Evolutionary conservation across 331 rosid genomes (phyloP), one percentile per base, ranked within the genome.

Genomic region (Arachis monticola): DNA sequence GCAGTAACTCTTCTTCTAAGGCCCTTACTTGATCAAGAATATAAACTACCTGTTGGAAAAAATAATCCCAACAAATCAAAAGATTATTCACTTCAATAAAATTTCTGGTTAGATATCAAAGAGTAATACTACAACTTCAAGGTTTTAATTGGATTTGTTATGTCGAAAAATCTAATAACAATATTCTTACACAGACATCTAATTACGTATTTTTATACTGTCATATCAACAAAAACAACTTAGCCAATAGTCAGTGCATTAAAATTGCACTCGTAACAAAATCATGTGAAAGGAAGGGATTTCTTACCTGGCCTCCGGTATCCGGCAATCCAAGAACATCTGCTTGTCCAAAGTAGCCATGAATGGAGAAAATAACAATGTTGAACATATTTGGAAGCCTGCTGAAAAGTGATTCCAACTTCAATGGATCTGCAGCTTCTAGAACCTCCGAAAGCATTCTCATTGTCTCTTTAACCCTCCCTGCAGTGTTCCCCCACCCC

Each of bases 21-120:
- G 98, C 95, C 77, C 82, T 90, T 76, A 91, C 98, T 94, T 94
- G 98, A 80, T 94, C 98, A 80, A 94, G 95, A 87, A 94, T 94
- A 77, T 94, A 94, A 64, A 94, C 98, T 66, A 94, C 92, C 98
- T 90, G 59, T 67, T 44, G 57, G 13, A 35, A 51, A 74, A 61
- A 53, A 2, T 50, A 79, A 14, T 46, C 30, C 67, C 76, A 72
- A 53, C n/a, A 60, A 50, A 30, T 31, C 7, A 32, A 71, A 71
- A 57, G 8, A 22, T 53, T 40, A 40, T 38, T 51, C 38, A 44
- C 42, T 73, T 72, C 9, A 48, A 7, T 17, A 56, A 35, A 60
- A 6, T 58, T 6, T 27, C n/a, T 32, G 66, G 8, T 65, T 47
- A 32, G 7, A 9, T 45, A 22, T 0, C n/a, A 11, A 52, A 52